Evolutionary conservation across 371 early-diverging fungal species (phyloP), one percentile per base, ranked within the genome.

Genomic region (Mucor saturninus): DNA sequence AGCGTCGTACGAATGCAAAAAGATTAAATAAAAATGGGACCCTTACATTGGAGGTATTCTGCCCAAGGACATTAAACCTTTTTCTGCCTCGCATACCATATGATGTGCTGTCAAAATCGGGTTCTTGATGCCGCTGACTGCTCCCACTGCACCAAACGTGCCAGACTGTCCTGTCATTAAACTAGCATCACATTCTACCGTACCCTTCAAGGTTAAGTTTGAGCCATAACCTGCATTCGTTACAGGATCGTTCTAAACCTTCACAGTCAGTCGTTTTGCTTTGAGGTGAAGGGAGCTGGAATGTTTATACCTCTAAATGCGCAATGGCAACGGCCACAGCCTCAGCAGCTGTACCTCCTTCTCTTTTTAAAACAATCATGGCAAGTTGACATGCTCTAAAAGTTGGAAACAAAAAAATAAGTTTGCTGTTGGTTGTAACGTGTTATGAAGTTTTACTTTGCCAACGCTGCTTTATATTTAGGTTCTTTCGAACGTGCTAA

Each of bases 171-270:
- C 86, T 61, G 86, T 74, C 95, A 94, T 94, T n/a, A 93, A 68
- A 37, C 90, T 74, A 11, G 96, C 96, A 69, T 96, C 96, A 64
- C 94, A 94, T 71, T 95, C 93, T 4, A 95, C 93, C 1, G 74
- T 77, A 0, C 92, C 93, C 2, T 75, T 64, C 1, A 89, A 64
- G n/a, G 88, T 91, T 31, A 95, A 79, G 69, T 95, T 96, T 0
- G 94, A 91, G 1, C 95, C 96, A 29, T 61, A 75, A 7, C 86
- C 80, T 26, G 86, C 83, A 57, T 86, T 86, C 14, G 86, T 84
- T 13, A 72, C 54, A 3, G 81, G 80, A 37, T 77, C 77, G 53
- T 86, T 77, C 77, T 86, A 38, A 35, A 21, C 21, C 21, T 21
- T 1, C 21, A 21, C 21, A 21, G 21, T 21, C 21, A 21, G 21